Base-by-base conservation (phyloP, 2,329 filamentous ascomycete genomes). In the Emmonsiellopsis sp. region DNA sequence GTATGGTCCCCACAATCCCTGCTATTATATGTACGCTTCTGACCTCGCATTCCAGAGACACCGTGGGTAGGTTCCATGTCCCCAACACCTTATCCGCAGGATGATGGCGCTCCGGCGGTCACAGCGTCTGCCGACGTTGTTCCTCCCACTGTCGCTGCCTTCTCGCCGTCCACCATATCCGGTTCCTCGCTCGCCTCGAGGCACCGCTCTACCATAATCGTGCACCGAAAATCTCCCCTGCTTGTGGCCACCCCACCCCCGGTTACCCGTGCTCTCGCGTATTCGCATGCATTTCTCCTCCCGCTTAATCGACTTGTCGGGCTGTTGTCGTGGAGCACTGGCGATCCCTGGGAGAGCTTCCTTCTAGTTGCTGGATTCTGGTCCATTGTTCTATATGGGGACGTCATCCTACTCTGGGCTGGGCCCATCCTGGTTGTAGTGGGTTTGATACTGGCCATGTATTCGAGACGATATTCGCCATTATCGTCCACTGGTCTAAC, bases 291-390 rank as follows among this genome's bases (percentile, higher is more conserved):
- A 0, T 97, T 96, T 67, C 77, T 98, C 6, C 76, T 95, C 6
- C 90, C 91, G 5, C 75, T 97, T 54, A 97, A 96, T 68, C 87
- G 86, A 65, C 71, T 95, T 13, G 86, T 81, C 2, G 93, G 92
- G 0, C 74, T 98, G 56, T 66, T 98, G 58, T 95, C 88, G 73
- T 98, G 93, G 93, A 95, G 89, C 7, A 91, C 87, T 0, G 87
- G 82, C 40, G 93, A 98, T 67, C 84, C 91, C 0, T 98, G 92
- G 92, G 90, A 97, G 76, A 96, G 91, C 76, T 98, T 97, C 65
- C 76, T 98, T 56, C 70, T 98, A 34, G 79, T 98, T 2, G 84
- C 84, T 14, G 78, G 74, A 34, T 98, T 95, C 66, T 98, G 93
- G 93, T 86, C 84, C 3, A 72, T 84, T 9, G 85, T 88, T 11